Percentiles rank a stretch among this genome's conserved stretches.
Evolutionary conservation across 352 stramenopile species (phyloP).

Genomic region (Blastocystis sp.): DNA sequence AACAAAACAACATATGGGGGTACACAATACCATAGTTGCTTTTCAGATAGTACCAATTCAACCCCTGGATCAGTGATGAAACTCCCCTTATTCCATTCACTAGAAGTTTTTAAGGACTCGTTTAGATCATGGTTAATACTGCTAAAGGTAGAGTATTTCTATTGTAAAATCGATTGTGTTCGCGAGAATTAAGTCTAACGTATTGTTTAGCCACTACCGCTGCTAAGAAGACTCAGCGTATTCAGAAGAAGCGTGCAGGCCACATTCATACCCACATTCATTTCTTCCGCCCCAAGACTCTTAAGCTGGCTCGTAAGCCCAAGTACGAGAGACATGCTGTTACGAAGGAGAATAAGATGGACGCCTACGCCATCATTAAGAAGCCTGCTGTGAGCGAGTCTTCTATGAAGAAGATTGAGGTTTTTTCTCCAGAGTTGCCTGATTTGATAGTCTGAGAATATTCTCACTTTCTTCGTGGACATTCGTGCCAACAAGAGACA

Average conservation of each 20-base stretch:
- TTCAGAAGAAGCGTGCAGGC: constrained; percentile 82
- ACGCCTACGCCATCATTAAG: constrained; percentile 99
- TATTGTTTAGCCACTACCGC: constrained; percentile 23
- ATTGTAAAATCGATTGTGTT: neutral
- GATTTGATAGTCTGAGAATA: constrained; percentile 49
- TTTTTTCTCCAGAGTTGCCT: neutral
- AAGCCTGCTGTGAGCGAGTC: constrained; percentile 86
- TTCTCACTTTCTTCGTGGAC: constrained; percentile 68
- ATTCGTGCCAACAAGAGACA: constrained; percentile 98
- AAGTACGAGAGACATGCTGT: constrained; percentile 87
- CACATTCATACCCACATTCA: constrained; percentile 97
- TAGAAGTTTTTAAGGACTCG: constrained; percentile 37
- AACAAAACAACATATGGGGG: neutral
- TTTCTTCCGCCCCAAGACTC: constrained; percentile 98
- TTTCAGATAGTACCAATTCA: neutral
- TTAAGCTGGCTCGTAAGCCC: constrained; percentile 84
- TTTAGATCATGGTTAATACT: constrained; percentile 38
- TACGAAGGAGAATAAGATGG: constrained; percentile 79
- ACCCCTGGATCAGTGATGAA: neutral
- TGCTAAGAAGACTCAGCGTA: constrained; percentile 47
- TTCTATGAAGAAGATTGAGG: constrained; percentile 58
- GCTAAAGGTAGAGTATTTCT: neutral
- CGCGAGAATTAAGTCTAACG: neutral
- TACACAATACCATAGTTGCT: neutral
- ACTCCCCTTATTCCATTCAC: neutral